These are phyloP conservation scores for Umbelopsis sp. DNA, from an alignment of 371 early-diverging fungal genomes.

Conservation along the genomic window DNA sequence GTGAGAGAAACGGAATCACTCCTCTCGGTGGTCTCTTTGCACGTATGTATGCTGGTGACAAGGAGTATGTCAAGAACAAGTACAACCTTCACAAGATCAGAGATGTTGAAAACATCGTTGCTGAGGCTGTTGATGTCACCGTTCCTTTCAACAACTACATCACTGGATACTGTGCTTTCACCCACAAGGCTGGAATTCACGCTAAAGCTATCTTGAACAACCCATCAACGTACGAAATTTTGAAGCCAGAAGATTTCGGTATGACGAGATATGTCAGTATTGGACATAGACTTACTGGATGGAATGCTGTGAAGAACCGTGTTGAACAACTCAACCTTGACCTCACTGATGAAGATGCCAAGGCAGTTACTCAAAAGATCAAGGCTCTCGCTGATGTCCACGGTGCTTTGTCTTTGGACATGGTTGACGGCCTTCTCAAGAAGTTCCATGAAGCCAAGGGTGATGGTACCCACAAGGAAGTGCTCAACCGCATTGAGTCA, in stretches of 20 bases:
- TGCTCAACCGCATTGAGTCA: slow-evolving; percentile 31
- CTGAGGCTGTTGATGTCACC: slow-evolving; percentile 91
- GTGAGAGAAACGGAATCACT: slow-evolving; percentile 97
- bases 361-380: slow-evolving; percentile 90
- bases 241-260: slow-evolving; percentile 96
- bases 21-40: slow-evolving; percentile 93
- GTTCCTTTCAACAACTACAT: slow-evolving; percentile 99
- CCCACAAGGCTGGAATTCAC: slow-evolving; percentile 98
- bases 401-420: slow-evolving; percentile 34
- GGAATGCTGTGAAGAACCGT: slow-evolving; percentile 98
- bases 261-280: slow-evolving; percentile 97
- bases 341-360: slow-evolving; percentile 88
- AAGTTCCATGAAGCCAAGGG: slow-evolving; percentile 40
- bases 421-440: slow-evolving; percentile 42
- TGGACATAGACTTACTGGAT: slow-evolving; percentile 95
- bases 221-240: slow-evolving; percentile 95
- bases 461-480: slow-evolving; percentile 27
- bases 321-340: slow-evolving; percentile 85
- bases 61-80: slow-evolving; percentile 87
- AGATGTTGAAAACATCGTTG: slow-evolving; percentile 93
- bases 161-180: slow-evolving; percentile 97
- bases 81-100: slow-evolving; percentile 91
- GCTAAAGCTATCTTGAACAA: slow-evolving; percentile 98
- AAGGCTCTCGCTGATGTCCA: slow-evolving; percentile 91
- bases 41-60: slow-evolving; percentile 92